phyloP scores from a whole-genome alignment of 2,329 filamentous ascomycete species.

The Colletotrichum shisoi region DNA sequence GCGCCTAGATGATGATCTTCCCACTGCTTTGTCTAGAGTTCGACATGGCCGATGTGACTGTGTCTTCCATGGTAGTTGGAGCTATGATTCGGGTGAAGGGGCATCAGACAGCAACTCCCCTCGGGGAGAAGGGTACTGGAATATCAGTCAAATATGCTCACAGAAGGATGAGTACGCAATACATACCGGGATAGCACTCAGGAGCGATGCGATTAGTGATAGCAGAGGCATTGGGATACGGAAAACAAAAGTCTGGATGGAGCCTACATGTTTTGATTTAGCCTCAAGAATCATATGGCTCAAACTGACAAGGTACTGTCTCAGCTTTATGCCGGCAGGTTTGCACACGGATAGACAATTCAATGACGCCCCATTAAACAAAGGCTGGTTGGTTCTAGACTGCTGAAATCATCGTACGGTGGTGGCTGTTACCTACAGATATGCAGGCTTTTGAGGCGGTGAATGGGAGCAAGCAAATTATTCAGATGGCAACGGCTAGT shows the following conservation, averaged over 20 bases:
- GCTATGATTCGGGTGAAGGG: not conserved
- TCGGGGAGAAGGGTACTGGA: not conserved
- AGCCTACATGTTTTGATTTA: not conserved
- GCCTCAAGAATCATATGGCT: not conserved
- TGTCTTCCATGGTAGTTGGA: not conserved
- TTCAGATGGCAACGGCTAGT: not conserved
- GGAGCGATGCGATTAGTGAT: not conserved
- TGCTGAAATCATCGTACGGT: not conserved
- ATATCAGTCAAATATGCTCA: not conserved
- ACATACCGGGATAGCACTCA: conserved; percentile 1
- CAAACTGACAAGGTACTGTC: not conserved
- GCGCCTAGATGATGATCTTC: not conserved
- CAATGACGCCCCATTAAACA: no score
- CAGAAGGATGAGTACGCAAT: not conserved
- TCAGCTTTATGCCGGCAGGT: not conserved
- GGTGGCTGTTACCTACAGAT: not conserved
- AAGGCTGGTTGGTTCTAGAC: not conserved
- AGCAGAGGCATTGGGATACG: conserved; percentile 3
- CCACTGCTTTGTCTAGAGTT: not conserved
- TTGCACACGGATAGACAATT: not conserved
- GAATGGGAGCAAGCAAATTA: not conserved
- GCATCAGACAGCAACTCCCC: not conserved
- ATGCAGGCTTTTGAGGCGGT: not conserved
- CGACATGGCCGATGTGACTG: not conserved
- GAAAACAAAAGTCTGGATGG: conserved; percentile 2